These are phyloP conservation scores for Globisporangium recalcitrans DNA, from an alignment of 352 stramenopile genomes.

Conservation along the genomic window DNA sequence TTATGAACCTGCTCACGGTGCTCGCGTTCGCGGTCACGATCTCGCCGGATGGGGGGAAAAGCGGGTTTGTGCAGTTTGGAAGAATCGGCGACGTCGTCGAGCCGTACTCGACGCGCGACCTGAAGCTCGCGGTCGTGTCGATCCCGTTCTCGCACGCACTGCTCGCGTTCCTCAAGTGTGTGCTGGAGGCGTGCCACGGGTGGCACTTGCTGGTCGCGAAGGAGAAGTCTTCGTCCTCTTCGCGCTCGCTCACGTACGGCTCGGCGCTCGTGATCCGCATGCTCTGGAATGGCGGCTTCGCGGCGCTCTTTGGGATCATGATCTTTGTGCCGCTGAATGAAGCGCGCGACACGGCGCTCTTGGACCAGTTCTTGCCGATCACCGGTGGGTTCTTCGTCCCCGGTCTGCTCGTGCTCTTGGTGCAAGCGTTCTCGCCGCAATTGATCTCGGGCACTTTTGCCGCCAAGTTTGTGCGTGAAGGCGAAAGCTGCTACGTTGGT, in stretches of 20 bases:
- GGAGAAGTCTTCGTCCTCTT: conserved; percentile 45
- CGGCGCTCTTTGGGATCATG: conserved; percentile 49
- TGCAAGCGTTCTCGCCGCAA: conserved; percentile 47
- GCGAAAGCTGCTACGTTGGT: conserved; percentile 64
- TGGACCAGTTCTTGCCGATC: conserved; percentile 39
- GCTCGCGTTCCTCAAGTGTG: conserved; percentile 51
- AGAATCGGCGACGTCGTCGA: conserved; percentile 49
- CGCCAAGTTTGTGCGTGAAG: conserved; percentile 68
- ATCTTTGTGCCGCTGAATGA: conserved; percentile 56
- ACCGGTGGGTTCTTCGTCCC: conserved; percentile 44
- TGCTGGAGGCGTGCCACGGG: conserved; percentile 59
- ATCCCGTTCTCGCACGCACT: conserved; percentile 46
- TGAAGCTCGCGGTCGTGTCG: conserved; percentile 47
- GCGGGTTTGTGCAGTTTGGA: conserved; percentile 47
- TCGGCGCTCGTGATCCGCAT: conserved; percentile 41
- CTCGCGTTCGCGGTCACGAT: conserved; percentile 52
- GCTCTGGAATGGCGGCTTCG: conserved; percentile 61
- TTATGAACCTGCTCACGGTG: conserved; percentile 47
- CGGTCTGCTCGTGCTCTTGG: conserved; percentile 42
- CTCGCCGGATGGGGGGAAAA: conserved; percentile 51
- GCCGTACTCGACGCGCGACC: conserved; percentile 44
- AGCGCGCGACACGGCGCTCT: conserved; percentile 34
- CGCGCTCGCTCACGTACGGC: conserved; percentile 56
- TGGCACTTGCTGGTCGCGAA: conserved; percentile 54
- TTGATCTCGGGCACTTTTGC: conserved; percentile 49